phyloP scores from a whole-genome alignment of 1,139 yeast genomes.

The Pichia sp. region DNA sequence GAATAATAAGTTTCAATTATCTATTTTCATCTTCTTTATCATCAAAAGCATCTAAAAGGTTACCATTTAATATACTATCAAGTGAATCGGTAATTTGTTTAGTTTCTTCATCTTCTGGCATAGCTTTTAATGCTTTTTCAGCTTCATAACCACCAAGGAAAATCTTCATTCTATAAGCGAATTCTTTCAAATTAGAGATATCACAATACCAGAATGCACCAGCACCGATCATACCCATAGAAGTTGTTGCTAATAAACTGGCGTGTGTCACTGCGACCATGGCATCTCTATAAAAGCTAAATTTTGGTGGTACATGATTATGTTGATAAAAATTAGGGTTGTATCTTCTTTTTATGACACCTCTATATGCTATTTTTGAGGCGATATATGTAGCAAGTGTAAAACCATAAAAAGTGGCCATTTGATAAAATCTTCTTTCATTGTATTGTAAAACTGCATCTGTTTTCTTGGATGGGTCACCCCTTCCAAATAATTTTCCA shows the following conservation, averaged over 20 bases:
- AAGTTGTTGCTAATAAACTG: slow-evolving; percentile 64
- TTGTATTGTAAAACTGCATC: slow-evolving; percentile 33
- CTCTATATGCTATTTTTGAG: slow-evolving; percentile 67
- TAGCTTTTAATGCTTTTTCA: slow-evolving; percentile 40
- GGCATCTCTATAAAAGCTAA: slow-evolving; percentile 78
- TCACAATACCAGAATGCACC: slow-evolving; percentile 81
- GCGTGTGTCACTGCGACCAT: slow-evolving; percentile 83
- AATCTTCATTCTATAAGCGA: slow-evolving; percentile 62
- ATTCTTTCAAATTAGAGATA: slow-evolving; percentile 61
- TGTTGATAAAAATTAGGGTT: slow-evolving; percentile 77
- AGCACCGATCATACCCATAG: slow-evolving; percentile 64
- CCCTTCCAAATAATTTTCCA: slow-evolving; percentile 25
- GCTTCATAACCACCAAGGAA: slow-evolving; percentile 64
- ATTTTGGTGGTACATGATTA: slow-evolving; percentile 80
- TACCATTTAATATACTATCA: slow-evolving; percentile 16
- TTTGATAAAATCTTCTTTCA: slow-evolving; percentile 61
- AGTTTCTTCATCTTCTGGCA: slow-evolving; percentile 68
- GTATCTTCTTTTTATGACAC: slow-evolving; percentile 66
- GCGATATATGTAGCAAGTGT: slow-evolving; percentile 68
- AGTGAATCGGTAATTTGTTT: slow-evolving; percentile 38
- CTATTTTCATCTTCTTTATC: slow-evolving; percentile 1
- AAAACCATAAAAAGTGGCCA: slow-evolving; percentile 65
- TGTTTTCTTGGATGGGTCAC: slow-evolving; percentile 22
- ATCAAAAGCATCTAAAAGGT: slow-evolving; percentile 7
- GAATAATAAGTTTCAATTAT: slow-evolving; percentile 17